phyloP scores from a whole-genome alignment of 306 rosid genomes.

The Dryas octopetala region DNA sequence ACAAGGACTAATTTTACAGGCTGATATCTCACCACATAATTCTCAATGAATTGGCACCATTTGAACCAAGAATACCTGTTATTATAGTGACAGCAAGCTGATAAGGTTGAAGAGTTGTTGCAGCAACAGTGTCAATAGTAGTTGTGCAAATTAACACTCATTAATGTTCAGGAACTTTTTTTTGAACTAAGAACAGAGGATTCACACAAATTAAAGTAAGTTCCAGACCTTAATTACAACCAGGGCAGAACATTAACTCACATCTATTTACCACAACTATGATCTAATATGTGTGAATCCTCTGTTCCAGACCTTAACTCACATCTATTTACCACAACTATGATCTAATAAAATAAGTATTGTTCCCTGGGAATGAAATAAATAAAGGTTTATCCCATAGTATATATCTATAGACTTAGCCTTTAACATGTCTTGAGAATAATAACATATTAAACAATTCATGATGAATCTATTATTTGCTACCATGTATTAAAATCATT shows the following conservation, averaged over 20 bases:
- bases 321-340: background rate
- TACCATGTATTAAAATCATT: too few species aligned
- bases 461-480: too few species aligned
- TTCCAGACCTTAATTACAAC: background rate
- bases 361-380: too few species aligned
- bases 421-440: too few species aligned
- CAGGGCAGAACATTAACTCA: background rate
- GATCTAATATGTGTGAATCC: background rate
- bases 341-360: background rate
- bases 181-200: background rate
- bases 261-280: background rate
- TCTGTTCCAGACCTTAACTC: background rate
- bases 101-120: background rate
- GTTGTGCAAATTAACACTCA: background rate
- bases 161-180: background rate
- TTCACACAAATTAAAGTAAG: background rate
- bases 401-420: too few species aligned
- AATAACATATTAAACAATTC: too few species aligned
- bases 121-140: background rate
- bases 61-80: background rate
- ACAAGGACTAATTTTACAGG: conserved; percentile 1
- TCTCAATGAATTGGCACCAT: background rate
- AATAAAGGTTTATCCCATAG: too few species aligned
- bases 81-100: background rate
- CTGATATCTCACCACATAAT: background rate